Evolutionary conservation across 441 rosid species (phyloP).

Genomic region (Pelargonium hybrid): DNA sequence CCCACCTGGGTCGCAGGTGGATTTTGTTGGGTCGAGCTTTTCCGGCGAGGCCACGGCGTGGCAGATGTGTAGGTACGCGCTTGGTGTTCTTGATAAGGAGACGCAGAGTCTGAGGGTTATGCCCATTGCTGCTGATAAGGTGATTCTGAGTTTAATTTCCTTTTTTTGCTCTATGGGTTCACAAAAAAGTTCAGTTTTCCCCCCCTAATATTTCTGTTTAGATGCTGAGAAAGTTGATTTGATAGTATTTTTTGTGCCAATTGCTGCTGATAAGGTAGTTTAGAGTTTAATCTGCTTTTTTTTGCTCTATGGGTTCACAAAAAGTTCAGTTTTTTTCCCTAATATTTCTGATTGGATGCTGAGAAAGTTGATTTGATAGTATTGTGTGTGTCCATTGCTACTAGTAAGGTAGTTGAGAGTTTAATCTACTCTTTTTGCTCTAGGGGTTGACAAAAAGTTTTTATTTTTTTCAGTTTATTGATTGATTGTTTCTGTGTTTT

Average conservation of each 20-base stretch:
- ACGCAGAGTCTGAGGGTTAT: conserved; percentile 46
- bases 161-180: neutral
- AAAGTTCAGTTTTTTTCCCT: no score
- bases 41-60: conserved; percentile 50
- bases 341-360: no score
- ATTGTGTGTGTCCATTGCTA: no score
- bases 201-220: no score
- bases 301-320: no score
- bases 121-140: conserved; percentile 46
- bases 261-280: conserved; percentile 27
- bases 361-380: neutral
- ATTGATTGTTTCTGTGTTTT: no score
- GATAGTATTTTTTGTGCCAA: neutral
- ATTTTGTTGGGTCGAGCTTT: conserved; percentile 64
- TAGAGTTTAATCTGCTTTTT: neutral
- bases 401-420: no score
- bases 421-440: no score
- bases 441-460: no score
- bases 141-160: neutral
- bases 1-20: conserved; percentile 41
- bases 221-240: neutral
- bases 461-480: no score
- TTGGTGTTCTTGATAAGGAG: conserved; percentile 65
- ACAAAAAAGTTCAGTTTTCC: no score
- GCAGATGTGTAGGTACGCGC: conserved; percentile 52